Evolutionary conservation across 805 yeast species (phyloP), one percentile per base, ranked within the genome.

Genomic region (Starmerella stigmatis): DNA sequence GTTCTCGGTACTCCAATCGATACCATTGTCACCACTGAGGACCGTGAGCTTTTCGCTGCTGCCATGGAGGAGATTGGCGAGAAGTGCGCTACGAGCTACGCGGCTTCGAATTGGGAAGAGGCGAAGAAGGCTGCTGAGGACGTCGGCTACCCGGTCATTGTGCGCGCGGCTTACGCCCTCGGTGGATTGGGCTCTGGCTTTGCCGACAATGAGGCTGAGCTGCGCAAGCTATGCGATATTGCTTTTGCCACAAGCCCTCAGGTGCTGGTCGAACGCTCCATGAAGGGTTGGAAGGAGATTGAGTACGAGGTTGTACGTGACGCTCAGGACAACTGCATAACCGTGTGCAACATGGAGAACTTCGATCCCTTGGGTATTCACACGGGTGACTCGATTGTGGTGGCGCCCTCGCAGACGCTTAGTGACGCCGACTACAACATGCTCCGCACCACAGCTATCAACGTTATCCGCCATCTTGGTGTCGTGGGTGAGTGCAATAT

Each of bases 401-500:
- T 89, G 60, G 98, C 98, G 44, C 98, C 98, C 41, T 88, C 96
- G 35, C 98, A 89, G 71, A 89, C 98, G 34, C 71, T 89, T 53
- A 82, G 95, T 16, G 97, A 89, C 63, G 96, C 85, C 64, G 98
- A 89, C 61, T 89, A 88, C 71, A 85, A 89, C 70, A 92, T 92
- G 97, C 74, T 89, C 63, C 79, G 98, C 71, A 82, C 96, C 42
- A 86, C 98, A 37, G 98, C 98, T 38, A 92, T 92, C 57, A 92
- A 89, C 54, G 94, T 89, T 52, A 92, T 89, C 57, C 80, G 97
- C 67, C 98, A 89, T 63, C 73, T 89, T 60, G 97, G 97, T 60
- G 98, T 89, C 63, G 97, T 89, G 62, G 98, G 98, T 73, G 98
- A 89, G 72, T 89, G 98, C 74, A 89, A 89, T 71, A 86, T 89